These are phyloP conservation scores for Penicillium sp. DNA, from an alignment of 2,329 filamentous ascomycete genomes.

Conservation along the genomic window DNA sequence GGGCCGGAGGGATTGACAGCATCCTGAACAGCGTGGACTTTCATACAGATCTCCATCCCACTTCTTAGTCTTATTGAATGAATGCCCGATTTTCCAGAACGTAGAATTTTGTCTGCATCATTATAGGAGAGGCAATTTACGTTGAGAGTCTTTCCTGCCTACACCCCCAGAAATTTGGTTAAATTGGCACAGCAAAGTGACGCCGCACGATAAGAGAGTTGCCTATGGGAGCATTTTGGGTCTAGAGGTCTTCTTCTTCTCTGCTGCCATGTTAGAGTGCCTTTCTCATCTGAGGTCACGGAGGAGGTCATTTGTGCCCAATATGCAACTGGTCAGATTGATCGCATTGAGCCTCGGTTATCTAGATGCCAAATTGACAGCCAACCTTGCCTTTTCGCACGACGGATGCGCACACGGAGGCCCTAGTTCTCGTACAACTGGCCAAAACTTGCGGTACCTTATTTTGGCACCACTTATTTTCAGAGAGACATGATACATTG, in stretches of 20 bases:
- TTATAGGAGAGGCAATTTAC: too few relatives aligned
- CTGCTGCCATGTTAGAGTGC: too few relatives aligned
- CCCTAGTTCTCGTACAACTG: too few relatives aligned
- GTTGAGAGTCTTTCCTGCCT: too few relatives aligned
- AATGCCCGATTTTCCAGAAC: too few relatives aligned
- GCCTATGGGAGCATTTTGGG: background rate
- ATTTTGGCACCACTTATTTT: background rate
- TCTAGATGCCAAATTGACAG: background rate
- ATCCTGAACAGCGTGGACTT: background rate
- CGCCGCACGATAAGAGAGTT: too few relatives aligned
- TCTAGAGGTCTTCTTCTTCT: background rate
- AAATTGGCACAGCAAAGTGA: too few relatives aligned
- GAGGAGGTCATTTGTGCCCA: background rate
- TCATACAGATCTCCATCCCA: background rate
- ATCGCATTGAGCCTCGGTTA: background rate
- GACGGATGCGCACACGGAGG: background rate
- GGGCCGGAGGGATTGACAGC: background rate
- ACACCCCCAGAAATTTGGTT: too few relatives aligned
- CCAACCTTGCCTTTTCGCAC: background rate
- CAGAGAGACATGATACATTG: background rate
- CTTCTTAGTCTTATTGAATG: too few relatives aligned
- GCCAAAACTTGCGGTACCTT: too few relatives aligned
- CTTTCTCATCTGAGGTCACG: too few relatives aligned
- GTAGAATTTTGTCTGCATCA: too few relatives aligned
- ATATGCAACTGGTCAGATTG: background rate